A percentile compares a stretch with the other conserved stretches of the same genome.
Conservation (phyloP, 495 filamentous ascomycete species). For the Xylaria curta region DNA sequence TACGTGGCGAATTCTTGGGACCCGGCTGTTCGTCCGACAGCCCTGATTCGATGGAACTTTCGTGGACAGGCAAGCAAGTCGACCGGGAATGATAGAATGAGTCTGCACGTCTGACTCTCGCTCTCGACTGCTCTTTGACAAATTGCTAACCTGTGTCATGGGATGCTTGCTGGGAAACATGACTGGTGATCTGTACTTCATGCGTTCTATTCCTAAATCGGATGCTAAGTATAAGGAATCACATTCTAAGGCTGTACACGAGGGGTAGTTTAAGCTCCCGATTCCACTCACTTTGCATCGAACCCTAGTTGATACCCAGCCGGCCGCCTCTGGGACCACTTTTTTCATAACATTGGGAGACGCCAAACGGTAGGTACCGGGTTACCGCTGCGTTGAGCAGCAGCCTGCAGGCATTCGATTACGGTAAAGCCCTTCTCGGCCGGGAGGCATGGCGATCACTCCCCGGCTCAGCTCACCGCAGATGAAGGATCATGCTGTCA, state of each 20-base stretch:
- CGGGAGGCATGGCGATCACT: conserved; percentile 12
- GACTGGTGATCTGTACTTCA: conserved; percentile 12
- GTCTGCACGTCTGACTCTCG: conserved; percentile 1
- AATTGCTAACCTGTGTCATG: not conserved
- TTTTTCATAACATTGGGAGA: conserved; percentile 17
- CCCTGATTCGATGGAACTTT: conserved; percentile 10
- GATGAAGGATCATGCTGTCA: conserved; percentile 77
- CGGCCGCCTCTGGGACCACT: conserved; percentile 23
- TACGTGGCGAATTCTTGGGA: conserved; percentile 17
- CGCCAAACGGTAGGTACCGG: conserved; percentile 7
- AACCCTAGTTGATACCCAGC: conserved; percentile 24
- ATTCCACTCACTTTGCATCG: conserved; percentile 17
- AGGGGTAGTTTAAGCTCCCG: conserved; percentile 8
- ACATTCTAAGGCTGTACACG: conserved; percentile 1
- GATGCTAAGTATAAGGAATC: conserved; percentile 13
- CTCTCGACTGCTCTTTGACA: not conserved
- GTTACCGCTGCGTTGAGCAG: conserved; percentile 16
- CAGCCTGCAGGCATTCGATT: conserved; percentile 24
- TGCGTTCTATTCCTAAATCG: conserved; percentile 25
- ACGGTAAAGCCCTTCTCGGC: conserved; percentile 20
- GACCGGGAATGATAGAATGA: not conserved
- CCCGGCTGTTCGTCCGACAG: not conserved
- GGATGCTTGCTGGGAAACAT: conserved; percentile 8
- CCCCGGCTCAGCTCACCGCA: conserved; percentile 45
- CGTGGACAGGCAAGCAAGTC: not conserved